Percentiles rank a stretch among this genome's conserved stretches.
Conservation (phyloP, 179 eudicot species). For the Beta lomatogona region DNA sequence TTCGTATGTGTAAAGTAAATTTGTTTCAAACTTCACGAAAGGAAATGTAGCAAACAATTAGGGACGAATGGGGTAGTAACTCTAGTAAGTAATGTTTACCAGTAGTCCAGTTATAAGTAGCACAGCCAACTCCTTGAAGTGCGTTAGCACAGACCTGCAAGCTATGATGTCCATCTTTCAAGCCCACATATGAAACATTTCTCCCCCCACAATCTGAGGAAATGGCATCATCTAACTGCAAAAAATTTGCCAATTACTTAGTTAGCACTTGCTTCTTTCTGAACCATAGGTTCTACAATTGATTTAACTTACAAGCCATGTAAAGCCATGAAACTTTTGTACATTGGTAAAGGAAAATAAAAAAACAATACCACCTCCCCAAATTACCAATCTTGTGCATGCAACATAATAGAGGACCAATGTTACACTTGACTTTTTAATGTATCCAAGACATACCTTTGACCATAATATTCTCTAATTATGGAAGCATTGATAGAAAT, state of each 20-base stretch:
- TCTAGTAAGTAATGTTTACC: slow-evolving; percentile 49
- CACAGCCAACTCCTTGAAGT: slow-evolving; percentile 55
- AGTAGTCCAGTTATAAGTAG: slow-evolving; percentile 77
- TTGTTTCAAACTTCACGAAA: too few relatives aligned
- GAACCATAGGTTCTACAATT: background rate
- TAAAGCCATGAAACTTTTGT: background rate
- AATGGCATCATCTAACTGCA: slow-evolving; percentile 70
- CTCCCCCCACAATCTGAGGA: slow-evolving; percentile 58
- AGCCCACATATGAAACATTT: slow-evolving; percentile 43
- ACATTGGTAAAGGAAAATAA: background rate
- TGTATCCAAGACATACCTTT: too few relatives aligned
- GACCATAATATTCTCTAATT: background rate
- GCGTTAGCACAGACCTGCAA: slow-evolving; percentile 68
- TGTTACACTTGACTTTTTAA: too few relatives aligned
- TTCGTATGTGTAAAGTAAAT: too few relatives aligned
- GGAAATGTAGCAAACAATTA: too few relatives aligned
- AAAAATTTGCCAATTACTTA: slow-evolving; percentile 17
- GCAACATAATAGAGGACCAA: background rate
- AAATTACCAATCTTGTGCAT: background rate
- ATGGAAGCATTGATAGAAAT: too few relatives aligned
- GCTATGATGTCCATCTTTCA: slow-evolving; percentile 75
- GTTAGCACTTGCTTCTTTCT: slow-evolving; percentile 12
- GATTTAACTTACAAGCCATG: background rate
- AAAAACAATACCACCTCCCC: background rate
- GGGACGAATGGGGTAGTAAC: too few relatives aligned